Conservation (phyloP, 805 yeast species). For the Debaryomyces hansenii region DNA sequence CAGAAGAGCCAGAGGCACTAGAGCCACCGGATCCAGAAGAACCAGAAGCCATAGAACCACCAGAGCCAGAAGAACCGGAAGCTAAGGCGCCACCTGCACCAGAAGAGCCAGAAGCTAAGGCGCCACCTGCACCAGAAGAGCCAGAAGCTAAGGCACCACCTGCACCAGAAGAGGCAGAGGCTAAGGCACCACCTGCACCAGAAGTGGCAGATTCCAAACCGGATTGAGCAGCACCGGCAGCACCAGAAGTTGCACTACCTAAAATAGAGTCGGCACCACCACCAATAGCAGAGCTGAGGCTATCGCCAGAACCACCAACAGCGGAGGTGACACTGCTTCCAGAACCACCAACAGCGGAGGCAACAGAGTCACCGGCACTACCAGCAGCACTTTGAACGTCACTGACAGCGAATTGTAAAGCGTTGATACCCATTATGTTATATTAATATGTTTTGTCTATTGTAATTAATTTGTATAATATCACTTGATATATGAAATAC, state of each 20-base stretch:
- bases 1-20: background rate
- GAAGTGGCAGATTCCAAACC: slow-evolving; percentile 6
- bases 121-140: slow-evolving; percentile 8
- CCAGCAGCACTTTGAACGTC: slow-evolving; percentile 9
- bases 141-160: slow-evolving; percentile 9
- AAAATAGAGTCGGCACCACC: slow-evolving; percentile 12
- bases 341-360: slow-evolving; percentile 8
- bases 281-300: background rate
- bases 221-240: slow-evolving; percentile 12
- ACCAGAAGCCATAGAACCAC: slow-evolving; percentile 8
- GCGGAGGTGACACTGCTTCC: background rate
- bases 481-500: background rate
- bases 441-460: background rate
- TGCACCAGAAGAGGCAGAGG: slow-evolving; percentile 7
- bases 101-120: slow-evolving; percentile 1
- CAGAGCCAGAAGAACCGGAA: slow-evolving; percentile 9
- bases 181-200: slow-evolving; percentile 8
- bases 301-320: slow-evolving; percentile 4
- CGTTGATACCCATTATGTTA: slow-evolving; percentile 21
- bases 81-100: slow-evolving; percentile 9
- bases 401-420: slow-evolving; percentile 28
- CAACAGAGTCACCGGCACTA: slow-evolving; percentile 14
- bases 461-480: background rate
- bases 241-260: slow-evolving; percentile 10
- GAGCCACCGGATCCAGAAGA: slow-evolving; percentile 12